Conservation (phyloP, 192 early-diverging fungal species). For the Linderina pennispora region DNA sequence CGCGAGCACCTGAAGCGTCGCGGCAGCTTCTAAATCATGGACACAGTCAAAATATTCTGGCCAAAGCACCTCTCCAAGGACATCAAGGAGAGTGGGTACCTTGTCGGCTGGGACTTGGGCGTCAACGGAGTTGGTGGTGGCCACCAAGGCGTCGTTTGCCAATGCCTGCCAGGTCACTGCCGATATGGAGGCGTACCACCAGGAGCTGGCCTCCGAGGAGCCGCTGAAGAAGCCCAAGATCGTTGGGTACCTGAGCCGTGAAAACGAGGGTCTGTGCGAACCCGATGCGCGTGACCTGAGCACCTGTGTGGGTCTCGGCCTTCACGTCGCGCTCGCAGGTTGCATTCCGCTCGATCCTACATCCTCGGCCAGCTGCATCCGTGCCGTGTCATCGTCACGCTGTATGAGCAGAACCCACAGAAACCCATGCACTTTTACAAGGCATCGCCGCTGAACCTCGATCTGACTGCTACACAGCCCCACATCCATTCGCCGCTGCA, state of each 20-base stretch:
- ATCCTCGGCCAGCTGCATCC: slow-evolving; percentile 7
- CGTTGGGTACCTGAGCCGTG: slow-evolving; percentile 44
- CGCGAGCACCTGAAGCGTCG: slow-evolving; percentile 46
- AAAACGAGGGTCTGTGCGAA: slow-evolving; percentile 43
- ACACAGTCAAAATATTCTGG: slow-evolving; percentile 32
- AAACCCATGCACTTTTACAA: slow-evolving; percentile 39
- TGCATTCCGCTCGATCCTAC: slow-evolving; percentile 24
- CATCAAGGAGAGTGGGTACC: slow-evolving; percentile 28
- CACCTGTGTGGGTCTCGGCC: slow-evolving; percentile 35
- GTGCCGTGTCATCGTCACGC: slow-evolving; percentile 22
- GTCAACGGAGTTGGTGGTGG: slow-evolving; percentile 28
- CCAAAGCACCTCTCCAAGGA: slow-evolving; percentile 26
- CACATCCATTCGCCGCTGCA: slow-evolving; percentile 2
- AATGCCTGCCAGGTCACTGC: slow-evolving; percentile 19
- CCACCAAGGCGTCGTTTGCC: slow-evolving; percentile 31
- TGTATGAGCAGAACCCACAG: slow-evolving; percentile 31
- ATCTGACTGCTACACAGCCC: slow-evolving; percentile 13
- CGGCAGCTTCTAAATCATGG: slow-evolving; percentile 37
- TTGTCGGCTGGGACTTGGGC: slow-evolving; percentile 38
- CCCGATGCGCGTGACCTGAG: slow-evolving; percentile 32
- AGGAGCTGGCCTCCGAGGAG: not conserved
- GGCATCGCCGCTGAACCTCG: slow-evolving; percentile 35
- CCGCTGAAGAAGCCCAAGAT: slow-evolving; percentile 10
- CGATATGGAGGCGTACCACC: slow-evolving; percentile 22
- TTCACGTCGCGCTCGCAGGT: slow-evolving; percentile 44